phyloP scores from a whole-genome alignment of 106 monocot species.

The Dendrobium officinale region DNA sequence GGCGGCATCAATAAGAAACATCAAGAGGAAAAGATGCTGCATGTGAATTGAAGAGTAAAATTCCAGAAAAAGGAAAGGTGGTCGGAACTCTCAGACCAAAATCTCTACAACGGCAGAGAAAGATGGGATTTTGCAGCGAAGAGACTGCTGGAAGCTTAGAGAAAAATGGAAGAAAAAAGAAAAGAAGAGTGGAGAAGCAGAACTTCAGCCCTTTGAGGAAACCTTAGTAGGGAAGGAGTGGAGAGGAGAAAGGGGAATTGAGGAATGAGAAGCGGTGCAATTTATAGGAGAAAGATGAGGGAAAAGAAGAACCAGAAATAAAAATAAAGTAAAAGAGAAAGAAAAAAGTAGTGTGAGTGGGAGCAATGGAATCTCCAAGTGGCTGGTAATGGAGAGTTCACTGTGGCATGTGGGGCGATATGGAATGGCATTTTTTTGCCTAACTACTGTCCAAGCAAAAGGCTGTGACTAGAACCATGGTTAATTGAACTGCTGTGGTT shows the following conservation, averaged over 20 bases:
- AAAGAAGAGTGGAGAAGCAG: not conserved
- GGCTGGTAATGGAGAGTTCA: not conserved
- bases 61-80: not conserved
- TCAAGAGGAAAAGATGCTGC: constrained; percentile 17
- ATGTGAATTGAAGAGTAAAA: constrained; percentile 16
- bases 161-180: not conserved
- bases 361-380: constrained; percentile 1
- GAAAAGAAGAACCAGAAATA: not conserved
- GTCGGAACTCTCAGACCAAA: not conserved
- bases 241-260: constrained; percentile 24
- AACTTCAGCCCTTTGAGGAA: constrained; percentile 4
- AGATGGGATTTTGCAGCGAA: not conserved
- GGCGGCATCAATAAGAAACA: constrained; percentile 44
- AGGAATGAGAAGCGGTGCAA: constrained; percentile 4
- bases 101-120: too few species aligned
- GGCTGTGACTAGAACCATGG: not conserved
- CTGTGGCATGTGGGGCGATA: constrained; percentile 4
- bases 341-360: not conserved
- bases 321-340: not conserved
- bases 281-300: constrained; percentile 19
- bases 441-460: constrained; percentile 1
- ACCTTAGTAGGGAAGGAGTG: not conserved
- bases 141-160: not conserved
- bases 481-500: not conserved
- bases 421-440: not conserved